These are phyloP conservation scores for Miscanthus lutarioriparius DNA, from an alignment of 176 grass and related monocot genomes.

Conservation along the genomic window DNA sequence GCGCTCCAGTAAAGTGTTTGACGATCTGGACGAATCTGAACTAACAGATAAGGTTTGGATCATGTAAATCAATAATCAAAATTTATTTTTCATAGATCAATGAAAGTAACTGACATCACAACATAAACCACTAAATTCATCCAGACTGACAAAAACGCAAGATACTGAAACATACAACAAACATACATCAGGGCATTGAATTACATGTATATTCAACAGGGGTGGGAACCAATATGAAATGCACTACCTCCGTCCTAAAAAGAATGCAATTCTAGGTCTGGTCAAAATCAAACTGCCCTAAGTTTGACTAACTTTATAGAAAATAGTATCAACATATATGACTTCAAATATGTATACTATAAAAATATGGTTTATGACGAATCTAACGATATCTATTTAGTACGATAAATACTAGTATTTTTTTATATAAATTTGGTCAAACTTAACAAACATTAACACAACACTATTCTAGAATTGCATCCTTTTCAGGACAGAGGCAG, in stretches of 20 bases:
- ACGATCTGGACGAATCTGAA: conserved; percentile 96
- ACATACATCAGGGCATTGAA: background rate
- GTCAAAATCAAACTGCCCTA: background rate
- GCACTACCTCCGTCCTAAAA: background rate
- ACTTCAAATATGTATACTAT: background rate
- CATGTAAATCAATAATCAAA: background rate
- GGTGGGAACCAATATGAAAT: background rate
- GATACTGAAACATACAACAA: background rate
- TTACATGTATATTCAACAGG: background rate
- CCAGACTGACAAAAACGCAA: background rate
- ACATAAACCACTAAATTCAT: conserved; percentile 29
- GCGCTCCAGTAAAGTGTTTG: conserved; percentile 99
- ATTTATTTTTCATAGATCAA: background rate
- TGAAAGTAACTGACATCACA: background rate
- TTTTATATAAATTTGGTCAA: background rate
- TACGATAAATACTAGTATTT: background rate
- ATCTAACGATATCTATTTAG: background rate
- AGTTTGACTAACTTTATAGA: background rate
- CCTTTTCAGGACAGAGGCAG: background rate
- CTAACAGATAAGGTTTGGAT: conserved; percentile 27
- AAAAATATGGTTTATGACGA: background rate
- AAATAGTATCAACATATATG: background rate
- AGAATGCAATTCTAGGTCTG: background rate
- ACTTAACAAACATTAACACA: background rate
- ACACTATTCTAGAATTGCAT: background rate